Evolutionary conservation across 441 rosid species (phyloP).

Genomic region (Populus tomentosa): DNA sequence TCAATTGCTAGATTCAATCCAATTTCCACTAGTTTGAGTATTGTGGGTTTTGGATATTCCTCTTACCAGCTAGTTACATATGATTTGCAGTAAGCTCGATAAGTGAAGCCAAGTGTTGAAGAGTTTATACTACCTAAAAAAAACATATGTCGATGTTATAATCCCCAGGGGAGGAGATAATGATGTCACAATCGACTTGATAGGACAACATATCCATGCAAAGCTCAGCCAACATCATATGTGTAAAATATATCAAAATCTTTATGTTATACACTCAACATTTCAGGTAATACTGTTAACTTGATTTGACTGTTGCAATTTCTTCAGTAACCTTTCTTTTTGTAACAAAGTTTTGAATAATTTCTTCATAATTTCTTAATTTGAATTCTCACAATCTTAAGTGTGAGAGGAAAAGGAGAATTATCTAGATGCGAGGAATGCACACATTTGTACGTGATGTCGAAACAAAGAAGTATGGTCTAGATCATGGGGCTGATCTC

Average conservation of each 20-base stretch:
- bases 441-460: conserved; percentile 81
- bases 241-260: conserved; percentile 78
- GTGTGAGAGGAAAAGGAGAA: not conserved
- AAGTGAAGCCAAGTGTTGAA: conserved; percentile 88
- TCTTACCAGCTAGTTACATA: not conserved
- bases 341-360: not conserved
- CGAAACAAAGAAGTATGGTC: conserved; percentile 54
- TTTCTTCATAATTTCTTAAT: not conserved
- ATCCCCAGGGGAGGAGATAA: conserved; percentile 93
- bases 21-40: not conserved
- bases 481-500: too few species aligned
- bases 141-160: conserved; percentile 73
- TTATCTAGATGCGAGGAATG: conserved; percentile 67
- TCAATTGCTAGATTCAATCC: not conserved
- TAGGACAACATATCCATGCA: conserved; percentile 71
- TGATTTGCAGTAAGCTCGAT: conserved; percentile 60
- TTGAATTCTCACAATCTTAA: not conserved
- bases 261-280: conserved; percentile 61
- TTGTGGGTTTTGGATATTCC: not conserved
- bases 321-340: not conserved
- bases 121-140: conserved; percentile 85
- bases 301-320: not conserved
- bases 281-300: conserved; percentile 51
- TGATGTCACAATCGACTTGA: conserved; percentile 78
- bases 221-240: conserved; percentile 83